Evolutionary conservation across 2,329 filamentous ascomycete species (phyloP), one percentile per base, ranked within the genome.

Genomic region (Apiospora hydei): DNA sequence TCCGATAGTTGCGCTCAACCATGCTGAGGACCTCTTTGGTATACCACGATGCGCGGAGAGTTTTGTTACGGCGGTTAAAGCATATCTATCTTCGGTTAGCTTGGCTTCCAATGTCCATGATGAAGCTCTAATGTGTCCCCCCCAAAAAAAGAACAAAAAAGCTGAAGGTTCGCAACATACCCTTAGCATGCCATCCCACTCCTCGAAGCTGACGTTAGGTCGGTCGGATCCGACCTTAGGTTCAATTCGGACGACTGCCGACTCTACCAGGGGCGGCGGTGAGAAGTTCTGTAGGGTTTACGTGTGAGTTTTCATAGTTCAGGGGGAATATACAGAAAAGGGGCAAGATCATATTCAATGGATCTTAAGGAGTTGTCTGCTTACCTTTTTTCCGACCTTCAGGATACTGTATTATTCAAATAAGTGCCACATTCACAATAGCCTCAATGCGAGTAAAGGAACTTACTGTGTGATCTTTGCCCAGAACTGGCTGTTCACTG

Each of bases 401-500:
- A 97, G 94, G 77, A 97, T 91, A 76, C 57, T 64, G 24, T 1
- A n/a, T 24, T 41, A 4, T 13, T 41, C 2, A 21, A n/a, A 18
- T 64, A 11, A 64, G 34, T 30, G 18, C 21, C 30, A 14, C 18
- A 24, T 88, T 44, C 51, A 30, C 47, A 24, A 16, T 24, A 26
- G 21, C 13, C 47, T n/a, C 26, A 51, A 14, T 44, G 38, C 8
- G 21, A 70, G 41, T 8, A 75, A n/a, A 41, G 57, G n/a, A 21
- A 64, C 57, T 41, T 41, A 64, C 57, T 73, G 88, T 34, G 85
- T 87, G 69, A 92, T 90, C 77, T 90, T 91, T 11, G 92, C 90
- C 90, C 93, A 98, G 88, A 98, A 97, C 81, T 98, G 96, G 24
- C 93, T 94, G 78, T 98, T 98, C 72, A 98, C 96, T 1, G 90